phyloP scores from a whole-genome alignment of 2,329 filamentous ascomycete species.

The Fusarium tupiense region DNA sequence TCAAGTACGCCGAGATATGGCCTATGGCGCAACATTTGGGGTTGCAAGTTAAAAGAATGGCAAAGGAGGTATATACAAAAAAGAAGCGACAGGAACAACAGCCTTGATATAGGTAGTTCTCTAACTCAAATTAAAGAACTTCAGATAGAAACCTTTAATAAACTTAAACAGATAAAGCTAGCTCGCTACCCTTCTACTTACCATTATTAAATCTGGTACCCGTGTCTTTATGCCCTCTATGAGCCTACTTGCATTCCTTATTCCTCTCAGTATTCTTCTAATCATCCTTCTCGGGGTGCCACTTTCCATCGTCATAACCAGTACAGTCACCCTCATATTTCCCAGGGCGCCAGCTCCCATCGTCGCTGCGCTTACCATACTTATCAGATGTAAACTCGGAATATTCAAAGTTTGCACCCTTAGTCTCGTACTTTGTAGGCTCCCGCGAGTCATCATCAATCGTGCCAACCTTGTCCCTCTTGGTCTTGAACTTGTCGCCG shows the following conservation, averaged over 20 bases:
- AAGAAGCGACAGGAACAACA: not conserved
- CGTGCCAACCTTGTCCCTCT: not conserved
- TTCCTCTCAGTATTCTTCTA: not conserved
- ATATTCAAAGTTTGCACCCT: not conserved
- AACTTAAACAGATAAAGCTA: not conserved
- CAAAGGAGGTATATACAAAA: not conserved
- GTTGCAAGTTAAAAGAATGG: not conserved
- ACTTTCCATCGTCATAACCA: not conserved
- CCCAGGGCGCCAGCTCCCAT: not conserved
- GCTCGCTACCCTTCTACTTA: not conserved
- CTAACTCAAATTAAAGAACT: not conserved
- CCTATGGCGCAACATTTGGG: not conserved
- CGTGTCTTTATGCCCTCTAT: not conserved
- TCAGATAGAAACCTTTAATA: rapidly evolving
- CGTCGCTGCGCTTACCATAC: not conserved
- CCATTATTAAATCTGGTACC: not conserved
- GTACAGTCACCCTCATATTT: conserved; percentile 1
- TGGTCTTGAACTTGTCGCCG: not conserved
- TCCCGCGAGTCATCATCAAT: not conserved
- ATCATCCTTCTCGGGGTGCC: not conserved
- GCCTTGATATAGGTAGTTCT: not conserved
- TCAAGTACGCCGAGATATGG: not conserved
- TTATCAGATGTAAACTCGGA: not conserved
- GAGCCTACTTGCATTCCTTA: not conserved
- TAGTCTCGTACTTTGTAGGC: not conserved